Conservation (phyloP, 768 basidiomycete species). For the Trametes sanguinea region DNA sequence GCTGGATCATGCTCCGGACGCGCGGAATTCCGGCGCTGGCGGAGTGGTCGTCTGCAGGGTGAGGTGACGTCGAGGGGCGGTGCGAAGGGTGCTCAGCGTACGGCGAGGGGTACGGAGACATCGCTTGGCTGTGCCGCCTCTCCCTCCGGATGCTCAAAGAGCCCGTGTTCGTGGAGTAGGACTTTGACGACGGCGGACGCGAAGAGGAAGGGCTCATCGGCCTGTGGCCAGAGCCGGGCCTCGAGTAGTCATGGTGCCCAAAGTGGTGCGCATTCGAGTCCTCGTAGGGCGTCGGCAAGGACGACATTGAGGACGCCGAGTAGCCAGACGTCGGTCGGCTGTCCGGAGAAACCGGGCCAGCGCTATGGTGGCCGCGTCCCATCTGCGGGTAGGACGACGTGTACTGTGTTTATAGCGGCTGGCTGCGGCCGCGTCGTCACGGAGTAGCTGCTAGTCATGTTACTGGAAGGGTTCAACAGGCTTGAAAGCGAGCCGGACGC, state of each 20-base stretch:
- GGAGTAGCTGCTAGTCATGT: constrained; percentile 67
- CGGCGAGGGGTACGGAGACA: constrained; percentile 85
- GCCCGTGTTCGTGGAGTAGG: constrained; percentile 49
- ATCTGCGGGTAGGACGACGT: constrained; percentile 60
- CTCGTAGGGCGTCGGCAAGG: constrained; percentile 60
- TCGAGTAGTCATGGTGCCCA: constrained; percentile 54
- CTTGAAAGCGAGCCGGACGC: constrained; percentile 72
- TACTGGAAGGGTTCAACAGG: constrained; percentile 67
- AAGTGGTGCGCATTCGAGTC: constrained; percentile 50
- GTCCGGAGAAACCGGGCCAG: constrained; percentile 76
- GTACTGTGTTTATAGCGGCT: constrained; percentile 30
- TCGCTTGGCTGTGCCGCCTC: constrained; percentile 82
- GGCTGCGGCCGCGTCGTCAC: constrained; percentile 33
- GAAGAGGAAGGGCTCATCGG: constrained; percentile 60
- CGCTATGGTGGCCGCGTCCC: constrained; percentile 66
- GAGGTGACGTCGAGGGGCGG: constrained; percentile 71
- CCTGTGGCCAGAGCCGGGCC: constrained; percentile 68
- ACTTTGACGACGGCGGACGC: constrained; percentile 70
- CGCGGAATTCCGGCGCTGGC: constrained; percentile 54
- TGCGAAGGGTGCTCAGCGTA: constrained; percentile 66
- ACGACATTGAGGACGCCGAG: constrained; percentile 81
- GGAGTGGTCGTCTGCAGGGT: constrained; percentile 53
- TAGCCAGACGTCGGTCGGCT: constrained; percentile 86
- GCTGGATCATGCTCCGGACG: constrained; percentile 82
- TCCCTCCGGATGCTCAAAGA: constrained; percentile 71